Evolutionary conservation across 148 eudicot genomes (phyloP).

Genomic region (Hydrangea macrophylla): DNA sequence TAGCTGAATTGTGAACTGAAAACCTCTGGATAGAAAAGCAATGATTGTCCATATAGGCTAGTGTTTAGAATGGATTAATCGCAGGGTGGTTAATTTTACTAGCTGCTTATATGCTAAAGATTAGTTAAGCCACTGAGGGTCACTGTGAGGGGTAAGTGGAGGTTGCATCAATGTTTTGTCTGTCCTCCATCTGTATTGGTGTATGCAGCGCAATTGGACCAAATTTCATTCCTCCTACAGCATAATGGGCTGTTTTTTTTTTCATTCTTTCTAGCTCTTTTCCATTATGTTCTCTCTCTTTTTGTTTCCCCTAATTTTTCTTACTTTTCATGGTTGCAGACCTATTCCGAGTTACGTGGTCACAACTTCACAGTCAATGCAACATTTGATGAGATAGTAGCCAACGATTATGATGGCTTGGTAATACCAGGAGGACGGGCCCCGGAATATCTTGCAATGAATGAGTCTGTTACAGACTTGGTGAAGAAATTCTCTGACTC

Average conservation of each 20-base stretch:
- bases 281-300: not conserved
- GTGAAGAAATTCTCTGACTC: conserved; percentile 58
- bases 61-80: not conserved
- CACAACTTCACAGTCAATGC: conserved; percentile 96
- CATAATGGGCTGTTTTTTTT: not conserved
- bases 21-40: not conserved
- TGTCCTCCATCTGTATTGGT: not conserved
- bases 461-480: conserved; percentile 55
- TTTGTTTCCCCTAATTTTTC: not conserved
- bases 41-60: not conserved
- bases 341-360: conserved; percentile 78
- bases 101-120: not conserved
- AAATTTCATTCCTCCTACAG: not conserved
- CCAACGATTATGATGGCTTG: conserved; percentile 73
- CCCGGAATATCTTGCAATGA: conserved; percentile 87
- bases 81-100: not conserved
- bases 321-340: conserved; percentile 42
- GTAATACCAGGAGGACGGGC: conserved; percentile 92
- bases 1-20: not conserved
- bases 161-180: not conserved
- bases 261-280: not conserved
- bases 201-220: not conserved
- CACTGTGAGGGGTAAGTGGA: not conserved
- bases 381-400: conserved; percentile 69
- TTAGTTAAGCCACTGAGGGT: not conserved